These are phyloP conservation scores for Pestalotiopsis sp. DNA, from an alignment of 2,329 filamentous ascomycete genomes.

Conservation along the genomic window DNA sequence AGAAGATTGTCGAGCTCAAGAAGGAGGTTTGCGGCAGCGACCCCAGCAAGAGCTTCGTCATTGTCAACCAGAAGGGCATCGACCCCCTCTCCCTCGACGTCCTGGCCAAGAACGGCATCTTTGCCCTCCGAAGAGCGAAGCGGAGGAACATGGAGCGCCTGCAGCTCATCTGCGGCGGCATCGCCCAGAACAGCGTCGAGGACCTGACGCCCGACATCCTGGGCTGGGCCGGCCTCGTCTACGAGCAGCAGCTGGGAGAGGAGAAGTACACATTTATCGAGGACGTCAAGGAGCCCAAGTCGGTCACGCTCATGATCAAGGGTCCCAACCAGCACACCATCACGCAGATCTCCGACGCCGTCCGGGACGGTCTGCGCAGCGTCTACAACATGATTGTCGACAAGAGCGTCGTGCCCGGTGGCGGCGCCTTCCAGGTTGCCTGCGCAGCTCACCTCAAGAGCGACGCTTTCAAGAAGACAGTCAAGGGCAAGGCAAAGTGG, in stretches of 20 bases:
- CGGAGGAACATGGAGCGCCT: constrained; percentile 98
- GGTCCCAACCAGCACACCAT: constrained; percentile 97
- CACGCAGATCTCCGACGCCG: constrained; percentile 93
- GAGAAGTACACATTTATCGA: constrained; percentile 99
- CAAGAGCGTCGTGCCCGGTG: constrained; percentile 90
- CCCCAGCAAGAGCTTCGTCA: constrained; percentile 91
- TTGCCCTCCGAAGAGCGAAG: constrained; percentile 93
- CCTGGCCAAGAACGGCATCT: constrained; percentile 95
- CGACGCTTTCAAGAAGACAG: constrained; percentile 82
- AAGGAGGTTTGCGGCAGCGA: constrained; percentile 95
- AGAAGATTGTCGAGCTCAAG: constrained; percentile 97
- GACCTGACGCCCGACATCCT: constrained; percentile 86
- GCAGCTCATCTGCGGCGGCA: constrained; percentile 90
- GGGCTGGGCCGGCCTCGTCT: constrained; percentile 94
- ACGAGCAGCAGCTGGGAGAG: constrained; percentile 96
- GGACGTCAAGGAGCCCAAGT: constrained; percentile 98
- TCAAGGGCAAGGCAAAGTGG: constrained; percentile 98
- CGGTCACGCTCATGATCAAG: constrained; percentile 96
- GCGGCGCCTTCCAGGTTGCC: constrained; percentile 93
- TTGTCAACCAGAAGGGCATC: constrained; percentile 99
- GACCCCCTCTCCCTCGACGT: constrained; percentile 95
- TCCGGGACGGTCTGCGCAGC: constrained; percentile 90
- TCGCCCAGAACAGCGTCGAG: constrained; percentile 94
- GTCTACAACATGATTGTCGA: constrained; percentile 99
- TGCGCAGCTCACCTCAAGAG: constrained; percentile 86